Percentiles rank a stretch among this genome's conserved stretches.
Evolutionary conservation across 306 rosid species (phyloP).

Genomic region (Erythrophleum fordii): DNA sequence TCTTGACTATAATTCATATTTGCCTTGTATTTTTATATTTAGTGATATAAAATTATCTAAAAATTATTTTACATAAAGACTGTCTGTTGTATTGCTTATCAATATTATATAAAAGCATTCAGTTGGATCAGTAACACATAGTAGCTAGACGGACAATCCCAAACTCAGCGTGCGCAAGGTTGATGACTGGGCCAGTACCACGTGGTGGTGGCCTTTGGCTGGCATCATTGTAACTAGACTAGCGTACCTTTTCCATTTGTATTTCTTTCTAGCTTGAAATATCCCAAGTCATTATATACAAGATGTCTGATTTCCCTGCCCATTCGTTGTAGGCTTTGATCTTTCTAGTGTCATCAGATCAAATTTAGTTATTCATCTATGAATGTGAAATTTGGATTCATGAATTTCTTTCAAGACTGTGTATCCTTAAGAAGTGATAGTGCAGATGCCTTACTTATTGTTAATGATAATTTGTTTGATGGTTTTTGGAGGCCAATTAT

Average conservation of each 20-base stretch:
- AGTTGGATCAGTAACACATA: conserved; percentile 7
- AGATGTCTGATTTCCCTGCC: conserved; percentile 23
- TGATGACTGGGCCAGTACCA: background rate
- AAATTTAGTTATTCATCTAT: conserved; percentile 14
- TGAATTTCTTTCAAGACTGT: conserved; percentile 18
- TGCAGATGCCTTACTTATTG: conserved; percentile 8
- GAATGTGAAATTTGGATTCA: conserved; percentile 24
- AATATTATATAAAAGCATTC: background rate
- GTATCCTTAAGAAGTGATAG: conserved; percentile 10
- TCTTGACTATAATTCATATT: conserved; percentile 1
- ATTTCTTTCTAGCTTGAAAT: conserved; percentile 15
- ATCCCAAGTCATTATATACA: conserved; percentile 19
- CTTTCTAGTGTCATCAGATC: conserved; percentile 13
- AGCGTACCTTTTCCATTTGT: background rate
- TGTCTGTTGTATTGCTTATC: background rate
- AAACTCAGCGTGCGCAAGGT: background rate
- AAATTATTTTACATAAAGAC: background rate
- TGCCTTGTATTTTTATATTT: background rate
- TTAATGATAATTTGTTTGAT: background rate
- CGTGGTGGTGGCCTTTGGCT: conserved; percentile 8
- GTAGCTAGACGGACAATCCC: conserved; percentile 10
- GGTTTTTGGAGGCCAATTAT: background rate
- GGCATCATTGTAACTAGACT: conserved; percentile 6
- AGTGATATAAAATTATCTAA: background rate
- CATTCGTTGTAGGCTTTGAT: conserved; percentile 2